phyloP scores from a whole-genome alignment of 129 eudicot genomes.

The Centrapalus pauciflorus region DNA sequence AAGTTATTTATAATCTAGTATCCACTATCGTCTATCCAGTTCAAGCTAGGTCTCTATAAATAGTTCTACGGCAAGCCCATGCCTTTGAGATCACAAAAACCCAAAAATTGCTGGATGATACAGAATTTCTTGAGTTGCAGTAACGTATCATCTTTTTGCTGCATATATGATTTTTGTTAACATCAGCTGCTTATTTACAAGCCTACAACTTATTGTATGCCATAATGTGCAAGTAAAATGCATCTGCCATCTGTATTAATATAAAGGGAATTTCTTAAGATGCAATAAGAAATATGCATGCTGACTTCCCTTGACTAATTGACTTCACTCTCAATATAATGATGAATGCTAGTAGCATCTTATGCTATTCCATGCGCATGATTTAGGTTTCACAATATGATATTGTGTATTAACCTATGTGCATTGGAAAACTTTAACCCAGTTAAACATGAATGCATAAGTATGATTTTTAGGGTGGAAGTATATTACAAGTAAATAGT shows the following conservation, averaged over 20 bases:
- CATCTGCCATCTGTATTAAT: background rate
- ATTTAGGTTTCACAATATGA: background rate
- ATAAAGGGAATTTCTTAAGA: background rate
- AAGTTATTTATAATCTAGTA: background rate
- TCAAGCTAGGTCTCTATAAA: background rate
- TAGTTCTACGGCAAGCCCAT: background rate
- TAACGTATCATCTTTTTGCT: no score
- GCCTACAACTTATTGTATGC: constrained; percentile 39
- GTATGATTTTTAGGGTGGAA: background rate
- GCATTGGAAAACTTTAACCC: background rate
- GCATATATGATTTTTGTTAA: no score
- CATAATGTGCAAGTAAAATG: no score
- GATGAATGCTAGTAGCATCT: background rate
- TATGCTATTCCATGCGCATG: background rate
- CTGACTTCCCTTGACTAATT: background rate
- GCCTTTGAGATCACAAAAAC: background rate
- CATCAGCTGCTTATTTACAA: no score
- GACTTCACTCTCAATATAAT: background rate
- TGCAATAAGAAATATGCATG: background rate
- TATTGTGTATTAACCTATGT: background rate
- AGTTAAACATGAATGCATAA: no score
- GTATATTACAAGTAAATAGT: background rate
- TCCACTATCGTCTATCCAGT: background rate
- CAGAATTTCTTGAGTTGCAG: no score
- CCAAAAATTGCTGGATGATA: no score